Conservation (phyloP, 352 stramenopile genomes). For the Saprolegnia diclina region DNA sequence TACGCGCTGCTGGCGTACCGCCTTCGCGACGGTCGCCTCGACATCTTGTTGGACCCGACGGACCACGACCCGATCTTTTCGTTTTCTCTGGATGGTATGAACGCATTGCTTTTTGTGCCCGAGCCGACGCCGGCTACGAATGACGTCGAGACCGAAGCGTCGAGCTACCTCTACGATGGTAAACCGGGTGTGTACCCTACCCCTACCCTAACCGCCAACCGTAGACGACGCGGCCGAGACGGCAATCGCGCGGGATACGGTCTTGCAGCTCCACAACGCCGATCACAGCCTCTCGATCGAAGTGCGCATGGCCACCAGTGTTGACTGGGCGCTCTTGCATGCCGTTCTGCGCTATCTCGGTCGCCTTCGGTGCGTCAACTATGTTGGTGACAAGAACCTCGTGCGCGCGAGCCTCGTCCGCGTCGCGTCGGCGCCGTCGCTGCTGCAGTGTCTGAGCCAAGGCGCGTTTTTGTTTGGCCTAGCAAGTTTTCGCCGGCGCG, state of each 20-base stretch:
- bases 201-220: neutral
- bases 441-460: constrained; percentile 59
- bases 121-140: neutral
- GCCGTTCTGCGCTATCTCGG: neutral
- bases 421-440: neutral
- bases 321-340: constrained; percentile 23
- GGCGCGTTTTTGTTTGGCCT: constrained; percentile 74
- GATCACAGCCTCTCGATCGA: constrained; percentile 2
- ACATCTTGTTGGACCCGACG: constrained; percentile 3
- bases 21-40: neutral
- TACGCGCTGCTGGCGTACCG: neutral
- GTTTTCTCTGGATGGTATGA: constrained; percentile 2
- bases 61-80: constrained; percentile 11
- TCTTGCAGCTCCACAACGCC: constrained; percentile 3
- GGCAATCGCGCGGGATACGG: neutral
- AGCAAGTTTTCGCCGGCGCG: constrained; percentile 55
- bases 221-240: neutral
- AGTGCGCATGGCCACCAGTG: neutral
- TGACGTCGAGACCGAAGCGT: neutral
- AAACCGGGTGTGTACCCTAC: neutral
- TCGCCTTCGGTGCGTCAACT: constrained; percentile 6
- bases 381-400: constrained; percentile 12
- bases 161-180: neutral
- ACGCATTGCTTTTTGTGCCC: constrained; percentile 15
- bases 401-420: constrained; percentile 17